phyloP scores from a whole-genome alignment of 305 asterid genomes.

The Plantago coronopus region DNA sequence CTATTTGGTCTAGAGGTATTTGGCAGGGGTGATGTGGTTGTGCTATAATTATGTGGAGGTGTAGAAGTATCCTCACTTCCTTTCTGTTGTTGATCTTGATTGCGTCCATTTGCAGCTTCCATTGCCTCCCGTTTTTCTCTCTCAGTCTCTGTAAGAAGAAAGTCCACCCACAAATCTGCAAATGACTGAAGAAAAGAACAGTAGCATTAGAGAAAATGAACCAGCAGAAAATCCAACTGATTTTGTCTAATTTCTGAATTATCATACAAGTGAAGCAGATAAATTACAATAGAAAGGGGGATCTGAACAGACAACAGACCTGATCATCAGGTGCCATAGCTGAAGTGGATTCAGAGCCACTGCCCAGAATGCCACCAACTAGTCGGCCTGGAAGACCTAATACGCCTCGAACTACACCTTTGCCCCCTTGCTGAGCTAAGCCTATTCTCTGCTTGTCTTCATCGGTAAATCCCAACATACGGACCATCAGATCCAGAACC shows the following conservation, averaged over 20 bases:
- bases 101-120: slow-evolving; percentile 33
- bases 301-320: slow-evolving; percentile 43
- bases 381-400: slow-evolving; percentile 89
- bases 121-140: slow-evolving; percentile 57
- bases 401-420: slow-evolving; percentile 95
- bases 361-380: slow-evolving; percentile 84
- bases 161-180: slow-evolving; percentile 97
- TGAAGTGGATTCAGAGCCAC: slow-evolving; percentile 47
- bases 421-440: slow-evolving; percentile 83
- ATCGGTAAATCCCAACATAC: slow-evolving; percentile 94
- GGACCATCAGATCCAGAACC: slow-evolving; percentile 94
- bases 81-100: slow-evolving; percentile 40
- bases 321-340: slow-evolving; percentile 67
- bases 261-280: no score
- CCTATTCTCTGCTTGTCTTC: slow-evolving; percentile 97
- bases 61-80: slow-evolving; percentile 22
- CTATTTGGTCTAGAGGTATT: slow-evolving; percentile 28
- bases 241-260: no score
- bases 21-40: slow-evolving; percentile 23
- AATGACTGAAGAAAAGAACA: slow-evolving; percentile 55
- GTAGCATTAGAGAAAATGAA: neutral
- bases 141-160: slow-evolving; percentile 82
- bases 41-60: slow-evolving; percentile 33
- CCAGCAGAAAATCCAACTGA: no score
- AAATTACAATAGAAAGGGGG: no score